Evolutionary conservation across 2,329 filamentous ascomycete genomes (phyloP).

Genomic region (Talaromyces sp.): DNA sequence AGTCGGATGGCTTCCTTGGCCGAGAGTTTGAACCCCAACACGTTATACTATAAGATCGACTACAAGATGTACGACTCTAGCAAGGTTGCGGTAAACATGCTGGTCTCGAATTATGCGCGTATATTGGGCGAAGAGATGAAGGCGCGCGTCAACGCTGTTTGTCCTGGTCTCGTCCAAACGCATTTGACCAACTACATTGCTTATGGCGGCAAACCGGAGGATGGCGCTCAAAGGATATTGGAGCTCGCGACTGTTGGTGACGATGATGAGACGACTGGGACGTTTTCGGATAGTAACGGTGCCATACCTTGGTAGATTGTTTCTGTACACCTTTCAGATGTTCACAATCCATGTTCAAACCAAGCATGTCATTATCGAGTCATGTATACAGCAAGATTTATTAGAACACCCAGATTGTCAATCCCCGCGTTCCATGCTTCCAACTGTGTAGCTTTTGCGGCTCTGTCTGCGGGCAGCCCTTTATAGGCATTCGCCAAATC

Average conservation of each 20-base stretch:
- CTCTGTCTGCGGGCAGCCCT: background rate
- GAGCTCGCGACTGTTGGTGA: slow-evolving; percentile 14
- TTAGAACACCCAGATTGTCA: slow-evolving; percentile 15
- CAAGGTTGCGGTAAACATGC: slow-evolving; percentile 44
- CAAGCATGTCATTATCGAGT: background rate
- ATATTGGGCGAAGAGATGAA: slow-evolving; percentile 11
- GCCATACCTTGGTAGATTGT: slow-evolving; percentile 7
- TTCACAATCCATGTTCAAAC: background rate
- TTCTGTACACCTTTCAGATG: background rate
- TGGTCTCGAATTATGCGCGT: slow-evolving; percentile 21
- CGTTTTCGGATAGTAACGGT: slow-evolving; percentile 12
- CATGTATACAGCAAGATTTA: slow-evolving; percentile 14
- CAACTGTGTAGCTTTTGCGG: slow-evolving; percentile 10
- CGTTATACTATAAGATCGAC: slow-evolving; percentile 27
- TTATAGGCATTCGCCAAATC: slow-evolving; percentile 12
- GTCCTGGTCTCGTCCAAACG: slow-evolving; percentile 15
- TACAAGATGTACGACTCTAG: slow-evolving; percentile 38
- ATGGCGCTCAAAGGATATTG: slow-evolving; percentile 12
- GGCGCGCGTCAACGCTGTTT: slow-evolving; percentile 11
- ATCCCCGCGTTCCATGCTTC: slow-evolving; percentile 15
- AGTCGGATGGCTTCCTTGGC: slow-evolving; percentile 31
- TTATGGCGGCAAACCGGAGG: slow-evolving; percentile 1
- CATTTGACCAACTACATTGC: slow-evolving; percentile 4
- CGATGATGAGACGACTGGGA: slow-evolving; percentile 14
- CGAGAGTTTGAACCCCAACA: slow-evolving; percentile 25